These are phyloP conservation scores for Metroxylon sagu DNA, from an alignment of 176 grass and related monocot species.

Conservation along the genomic window DNA sequence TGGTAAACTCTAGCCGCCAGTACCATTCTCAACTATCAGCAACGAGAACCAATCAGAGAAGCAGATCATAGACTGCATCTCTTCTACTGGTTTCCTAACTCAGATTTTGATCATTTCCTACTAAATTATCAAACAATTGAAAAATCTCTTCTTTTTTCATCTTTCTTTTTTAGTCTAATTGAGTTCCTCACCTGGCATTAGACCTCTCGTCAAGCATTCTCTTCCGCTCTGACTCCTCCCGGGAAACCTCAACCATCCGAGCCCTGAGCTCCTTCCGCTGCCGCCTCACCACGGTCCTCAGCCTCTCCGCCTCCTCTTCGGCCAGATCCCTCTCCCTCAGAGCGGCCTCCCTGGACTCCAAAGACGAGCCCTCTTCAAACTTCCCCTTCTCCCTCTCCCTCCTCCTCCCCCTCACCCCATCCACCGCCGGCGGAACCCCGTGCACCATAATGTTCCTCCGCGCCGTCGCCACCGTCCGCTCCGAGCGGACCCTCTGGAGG, in stretches of 20 bases:
- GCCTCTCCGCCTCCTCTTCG: constrained; percentile 76
- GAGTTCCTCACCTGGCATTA: constrained; percentile 50
- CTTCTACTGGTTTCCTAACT: too few species aligned
- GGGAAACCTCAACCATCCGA: constrained; percentile 65
- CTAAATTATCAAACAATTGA: too few species aligned
- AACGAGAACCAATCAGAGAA: too few species aligned
- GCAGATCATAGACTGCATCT: too few species aligned
- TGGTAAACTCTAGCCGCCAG: too few species aligned
- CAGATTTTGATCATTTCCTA: too few species aligned
- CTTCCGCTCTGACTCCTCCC: constrained; percentile 87
- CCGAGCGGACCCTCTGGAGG: constrained; percentile 79
- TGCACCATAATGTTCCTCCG: constrained; percentile 87
- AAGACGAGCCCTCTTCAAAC: constrained; percentile 45
- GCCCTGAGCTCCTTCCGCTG: constrained; percentile 93
- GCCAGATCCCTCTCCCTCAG: constrained; percentile 63
- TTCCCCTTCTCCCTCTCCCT: constrained; percentile 33
- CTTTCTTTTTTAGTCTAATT: neutral
- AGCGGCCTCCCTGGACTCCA: constrained; percentile 49
- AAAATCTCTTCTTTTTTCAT: too few species aligned
- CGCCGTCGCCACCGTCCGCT: constrained; percentile 74
- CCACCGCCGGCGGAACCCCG: constrained; percentile 48
- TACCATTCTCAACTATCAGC: too few species aligned
- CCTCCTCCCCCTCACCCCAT: constrained; percentile 24
- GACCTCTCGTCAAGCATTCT: constrained; percentile 76
- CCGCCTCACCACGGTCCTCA: constrained; percentile 72